Evolutionary conservation across 2,329 filamentous ascomycete genomes (phyloP).

Genomic region (Colletotrichum sp.): DNA sequence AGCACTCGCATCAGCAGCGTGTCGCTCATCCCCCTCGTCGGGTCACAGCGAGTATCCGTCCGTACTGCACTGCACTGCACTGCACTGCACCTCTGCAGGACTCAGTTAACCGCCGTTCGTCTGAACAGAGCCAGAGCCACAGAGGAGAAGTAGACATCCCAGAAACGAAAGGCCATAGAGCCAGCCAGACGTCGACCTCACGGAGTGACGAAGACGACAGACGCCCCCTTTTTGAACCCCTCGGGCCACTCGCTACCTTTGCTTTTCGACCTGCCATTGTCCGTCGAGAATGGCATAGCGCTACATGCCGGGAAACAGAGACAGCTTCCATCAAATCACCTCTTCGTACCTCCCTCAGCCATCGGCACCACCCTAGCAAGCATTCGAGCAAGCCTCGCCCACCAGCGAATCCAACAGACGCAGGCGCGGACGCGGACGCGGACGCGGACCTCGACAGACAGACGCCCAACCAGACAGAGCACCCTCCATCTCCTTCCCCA

Average conservation of each 20-base stretch:
- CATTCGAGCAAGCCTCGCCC: background rate
- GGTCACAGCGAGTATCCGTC: background rate
- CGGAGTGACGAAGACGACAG: background rate
- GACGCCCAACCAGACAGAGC: background rate
- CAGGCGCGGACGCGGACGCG: background rate
- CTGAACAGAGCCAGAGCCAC: background rate
- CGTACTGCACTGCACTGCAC: background rate
- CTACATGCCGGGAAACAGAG: conserved; percentile 3
- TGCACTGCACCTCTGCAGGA: background rate
- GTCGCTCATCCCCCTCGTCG: conserved; percentile 1
- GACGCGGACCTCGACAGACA: background rate
- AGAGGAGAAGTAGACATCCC: background rate
- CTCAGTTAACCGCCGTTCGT: conserved; percentile 9
- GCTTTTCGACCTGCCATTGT: background rate
- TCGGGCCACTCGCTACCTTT: background rate
- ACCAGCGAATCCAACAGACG: background rate
- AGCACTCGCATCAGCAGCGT: background rate
- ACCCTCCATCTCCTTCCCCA: background rate
- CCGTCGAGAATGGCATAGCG: conserved; percentile 17
- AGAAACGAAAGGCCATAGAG: background rate
- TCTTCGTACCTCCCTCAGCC: background rate
- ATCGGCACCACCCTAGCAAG: conserved; percentile 9
- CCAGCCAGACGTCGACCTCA: background rate
- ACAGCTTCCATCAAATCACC: conserved; percentile 1
- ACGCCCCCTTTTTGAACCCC: background rate